Base-by-base conservation (phyloP, 2,329 filamentous ascomycete genomes). In the Penicillium frequentans region DNA sequence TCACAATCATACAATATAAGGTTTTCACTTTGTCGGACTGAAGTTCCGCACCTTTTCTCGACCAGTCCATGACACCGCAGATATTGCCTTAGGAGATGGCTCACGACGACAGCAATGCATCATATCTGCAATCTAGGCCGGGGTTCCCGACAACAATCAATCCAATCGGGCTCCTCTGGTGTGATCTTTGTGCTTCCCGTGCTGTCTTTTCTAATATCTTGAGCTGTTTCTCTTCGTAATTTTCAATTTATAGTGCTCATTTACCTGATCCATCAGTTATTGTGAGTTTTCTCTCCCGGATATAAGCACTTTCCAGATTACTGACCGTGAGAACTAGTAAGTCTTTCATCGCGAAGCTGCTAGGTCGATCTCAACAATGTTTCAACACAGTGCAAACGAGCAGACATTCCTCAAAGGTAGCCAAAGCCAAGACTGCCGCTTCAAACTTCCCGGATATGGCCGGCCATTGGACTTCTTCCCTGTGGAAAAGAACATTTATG, bases 391-490 rank as follows among this genome's bases (percentile, higher is more conserved):
- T 43, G 26, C 57, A 35, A 57, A 56, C 21, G 48, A 61, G 19
- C 39, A 59, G 13, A 19, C 37, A 5, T 59, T 64, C n/a, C 42
- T 59, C 11, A 14, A 19, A 3, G 5, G 48, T 13, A 44, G 49
- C n/a, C 60, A 58, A 24, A 51, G 35, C 16, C 49, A 54, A 43
- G 62, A 66, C 39, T 52, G 21, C 49, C 64, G 59, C 6, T 61
- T 70, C 29, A 48, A 56, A 35, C 68, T 75, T 31, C 74, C 74
- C 10, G 73, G 74, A 27, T 70, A 68, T 63, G 68, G 69, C 23
- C 62, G 69, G 23, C 70, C 71, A 29, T 55, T 75, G 21, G 66
- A 73, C 47, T 66, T 58, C 53, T 59, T 62, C 9, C 62, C 68
- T 1, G 39, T 48, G 24, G 54, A 68, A 42, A 63, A 65, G 45